Conservation (phyloP, 179 eudicot genomes). For the Spergularia azorica region DNA sequence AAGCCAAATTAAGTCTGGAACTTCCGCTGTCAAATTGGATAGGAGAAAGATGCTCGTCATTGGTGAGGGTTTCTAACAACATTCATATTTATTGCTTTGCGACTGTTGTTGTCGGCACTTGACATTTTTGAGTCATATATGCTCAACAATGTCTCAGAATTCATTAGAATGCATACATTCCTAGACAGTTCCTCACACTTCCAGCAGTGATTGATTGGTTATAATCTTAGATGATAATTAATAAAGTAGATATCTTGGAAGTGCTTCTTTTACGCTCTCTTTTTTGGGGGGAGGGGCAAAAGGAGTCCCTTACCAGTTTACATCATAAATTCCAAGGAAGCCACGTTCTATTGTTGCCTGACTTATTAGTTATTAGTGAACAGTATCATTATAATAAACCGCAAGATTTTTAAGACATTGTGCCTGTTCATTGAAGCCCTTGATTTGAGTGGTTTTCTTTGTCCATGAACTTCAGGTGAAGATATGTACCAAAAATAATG, state of each 20-base stretch:
- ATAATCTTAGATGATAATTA: neutral
- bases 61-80: constrained; percentile 32
- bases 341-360: neutral
- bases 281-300: neutral
- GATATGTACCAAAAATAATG: neutral
- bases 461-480: neutral
- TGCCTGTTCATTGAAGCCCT: neutral
- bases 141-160: neutral
- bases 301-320: neutral
- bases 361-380: neutral
- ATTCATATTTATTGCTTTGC: constrained; percentile 10
- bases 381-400: neutral
- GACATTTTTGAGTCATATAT: constrained; percentile 8
- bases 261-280: neutral
- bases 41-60: constrained; percentile 25
- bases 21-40: constrained; percentile 26
- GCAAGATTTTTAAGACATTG: neutral
- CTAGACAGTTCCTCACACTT: neutral
- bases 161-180: neutral
- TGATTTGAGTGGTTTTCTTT: neutral
- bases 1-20: constrained; percentile 26
- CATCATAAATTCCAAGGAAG: neutral
- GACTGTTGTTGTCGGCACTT: neutral
- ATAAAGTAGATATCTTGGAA: neutral
- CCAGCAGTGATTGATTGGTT: neutral